Evolutionary conservation across 371 early-diverging fungal species (phyloP), one percentile per base, ranked within the genome.

Genomic region (Parasitella parasitica): DNA sequence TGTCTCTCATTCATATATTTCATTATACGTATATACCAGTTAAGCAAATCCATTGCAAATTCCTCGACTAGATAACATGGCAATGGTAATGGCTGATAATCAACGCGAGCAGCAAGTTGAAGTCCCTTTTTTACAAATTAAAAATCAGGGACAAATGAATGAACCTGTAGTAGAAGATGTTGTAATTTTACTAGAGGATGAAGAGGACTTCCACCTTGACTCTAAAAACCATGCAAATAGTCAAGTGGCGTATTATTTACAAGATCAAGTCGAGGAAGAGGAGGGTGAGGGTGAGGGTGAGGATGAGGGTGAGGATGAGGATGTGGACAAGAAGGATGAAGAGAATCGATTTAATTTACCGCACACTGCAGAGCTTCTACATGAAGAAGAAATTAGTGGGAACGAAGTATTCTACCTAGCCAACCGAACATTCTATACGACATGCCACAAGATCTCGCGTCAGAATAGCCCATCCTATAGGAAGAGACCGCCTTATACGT

Each of bases 361-460:
- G 26, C 41, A 27, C 16, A 41, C 39, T 34, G 36, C 38, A 48
- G 41, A 59, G 11, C 20, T 57, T 13, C 3, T 57, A 41, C 34
- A 57, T 11, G 43, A 38, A 46, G 32, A 38, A 32, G 27, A 57
- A 32, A 38, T 38, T 12, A 46, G 38, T 26, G 35, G 48, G 15
- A 70, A 78, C 56, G 67, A 69, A 22, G 34, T 61, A 1, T 72
- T 66, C 48, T 66, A 71, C 41, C 37, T 80, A 12, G 81, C 81
- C 22, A 77, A 67, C 48, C 74, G 73, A 30, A 74, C 76, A 6
- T 81, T 81, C 57, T 70, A 73, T 49, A 73, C 72, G 3, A 81
- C 81, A 8, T 81, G 81, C 48, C 71, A 81, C 46, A 81, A 81
- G 56, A 76, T 81, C 48, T 71, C 81, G 22, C 67, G 71, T 38